Base-by-base conservation (phyloP, 176 grass and related monocot species). In the Zizania latifolia region DNA sequence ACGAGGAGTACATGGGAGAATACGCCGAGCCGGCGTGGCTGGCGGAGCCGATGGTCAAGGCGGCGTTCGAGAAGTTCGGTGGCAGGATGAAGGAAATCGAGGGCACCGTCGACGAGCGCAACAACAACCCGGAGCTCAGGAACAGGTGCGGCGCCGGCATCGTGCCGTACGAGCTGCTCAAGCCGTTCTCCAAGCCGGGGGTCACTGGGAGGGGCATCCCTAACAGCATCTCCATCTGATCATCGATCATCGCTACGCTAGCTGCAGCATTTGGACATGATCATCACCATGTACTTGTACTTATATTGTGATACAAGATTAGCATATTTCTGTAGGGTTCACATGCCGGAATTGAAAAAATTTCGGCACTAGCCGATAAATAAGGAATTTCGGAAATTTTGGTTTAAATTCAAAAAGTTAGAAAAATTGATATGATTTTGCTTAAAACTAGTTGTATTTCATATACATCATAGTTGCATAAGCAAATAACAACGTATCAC, bases 121-220 rank as follows among this genome's bases (percentile, higher is more conserved):
- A 97, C 83, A 77, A 67, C 40, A 37, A 91, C 50, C 45, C 59
- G 21, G 74, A 72, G 31, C 62, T 86, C 23, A 92, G 33, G 75
- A 93, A 98, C 76, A 60, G 94, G 28, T 87, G 81, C 19, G 91
- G 94, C n/a, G 94, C 88, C 4, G 91, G 94, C 10, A 66, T 92
- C 62, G 84, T 93, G 10, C 94, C 91, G 30, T 98, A 98, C 61
- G 86, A 94, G 91, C 91, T 98, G 65, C 80, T 98, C 69, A 90
- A 87, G 82, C 94, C 94, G 0, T 93, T 70, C 75, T 98, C 94
- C 23, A 55, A 71, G 36, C 88, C 94, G 3, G 94, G 91, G 7
- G 94, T 89, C 55, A 98, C 91, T 8, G 94, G 94, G 24, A 90
- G 86, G 46, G 94, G 94, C 26, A 83, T 98, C 55, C 94, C 94